A percentile compares a stretch with the other conserved stretches of the same genome.
Conservation (phyloP, 345 rosid species). For the Moricandia moricandioides region DNA sequence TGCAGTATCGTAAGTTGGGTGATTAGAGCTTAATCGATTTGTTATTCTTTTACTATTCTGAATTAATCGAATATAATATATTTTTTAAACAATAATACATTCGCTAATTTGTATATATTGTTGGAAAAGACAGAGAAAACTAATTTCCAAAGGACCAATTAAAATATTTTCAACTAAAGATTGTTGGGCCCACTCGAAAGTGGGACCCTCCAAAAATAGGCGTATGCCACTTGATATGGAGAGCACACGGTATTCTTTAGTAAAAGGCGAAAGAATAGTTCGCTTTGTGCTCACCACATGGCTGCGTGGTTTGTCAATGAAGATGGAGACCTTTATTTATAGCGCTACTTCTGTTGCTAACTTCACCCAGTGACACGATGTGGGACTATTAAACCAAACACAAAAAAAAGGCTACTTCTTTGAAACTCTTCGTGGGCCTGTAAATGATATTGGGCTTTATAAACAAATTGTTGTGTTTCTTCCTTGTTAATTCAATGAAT, state of each 20-base stretch:
- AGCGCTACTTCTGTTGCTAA: not conserved
- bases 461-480: not conserved
- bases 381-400: not conserved
- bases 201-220: slow-evolving; percentile 38
- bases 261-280: slow-evolving; percentile 42
- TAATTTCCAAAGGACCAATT: not conserved
- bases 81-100: too few species aligned
- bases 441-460: not conserved
- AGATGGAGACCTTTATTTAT: not conserved
- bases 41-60: too few species aligned
- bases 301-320: not conserved
- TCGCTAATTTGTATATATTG: not conserved
- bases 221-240: slow-evolving; percentile 29
- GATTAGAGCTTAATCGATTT: not conserved
- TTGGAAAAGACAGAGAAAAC: too few species aligned
- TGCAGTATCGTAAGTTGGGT: slow-evolving; percentile 2
- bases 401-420: not conserved
- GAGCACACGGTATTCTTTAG: slow-evolving; percentile 42
- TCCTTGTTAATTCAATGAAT: not conserved
- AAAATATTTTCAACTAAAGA: not conserved
- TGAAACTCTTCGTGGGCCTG: not conserved
- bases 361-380: not conserved
- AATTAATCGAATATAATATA: too few species aligned
- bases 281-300: slow-evolving; percentile 32
- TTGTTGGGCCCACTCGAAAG: slow-evolving; percentile 2